Evolutionary conservation across 2,329 filamentous ascomycete species (phyloP), one percentile per base, ranked within the genome.

Genomic region (Cordyceps javanica): DNA sequence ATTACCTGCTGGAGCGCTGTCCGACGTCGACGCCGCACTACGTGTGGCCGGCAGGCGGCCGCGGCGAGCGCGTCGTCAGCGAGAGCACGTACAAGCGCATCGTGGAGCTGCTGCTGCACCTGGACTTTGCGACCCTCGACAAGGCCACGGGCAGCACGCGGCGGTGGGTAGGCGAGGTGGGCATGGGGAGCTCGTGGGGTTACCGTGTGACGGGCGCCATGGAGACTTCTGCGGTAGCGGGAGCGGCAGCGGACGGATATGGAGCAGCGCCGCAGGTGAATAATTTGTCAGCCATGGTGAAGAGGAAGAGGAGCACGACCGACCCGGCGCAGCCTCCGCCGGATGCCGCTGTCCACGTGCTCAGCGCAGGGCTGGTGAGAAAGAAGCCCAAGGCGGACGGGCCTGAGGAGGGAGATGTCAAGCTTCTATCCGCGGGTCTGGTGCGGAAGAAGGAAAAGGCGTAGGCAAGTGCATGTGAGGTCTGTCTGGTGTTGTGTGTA

Each of bases 161-260:
- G 53, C 82, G 87, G 55, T 94, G 89, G 89, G 77, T 85, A 44
- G 78, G 78, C 14, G 88, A 93, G 65, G 83, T 87, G 1, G 81
- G 80, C 16, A 73, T 77, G 58, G 78, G 79, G 0, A 70, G 74
- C 1, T 64, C 69, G 21, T 87, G 82, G 83, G 80, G 81, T 0
- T 66, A 77, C 9, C 70, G 73, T 0, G 71, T 87, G 2, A 67
- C 70, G 3, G 85, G 85, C 0, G 70, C 66, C 32, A 69, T 70
- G 32, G 69, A 69, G 32, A 54, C 66, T 11, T 61, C 67, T 9
- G 58, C 59, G 6, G n/a, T n/a, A n/a, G n/a, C n/a, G n/a, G n/a
- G n/a, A n/a, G 51, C 65, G 0, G 46, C 59, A 0, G 41, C 61
- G 0, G 57, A 60, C 3, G 54, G 51, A 19, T 57, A 57, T 28